Evolutionary conservation across 73 alveolate genomes (phyloP), one percentile per base, ranked within the genome.

Genomic region (Paramecium primaurelia): DNA sequence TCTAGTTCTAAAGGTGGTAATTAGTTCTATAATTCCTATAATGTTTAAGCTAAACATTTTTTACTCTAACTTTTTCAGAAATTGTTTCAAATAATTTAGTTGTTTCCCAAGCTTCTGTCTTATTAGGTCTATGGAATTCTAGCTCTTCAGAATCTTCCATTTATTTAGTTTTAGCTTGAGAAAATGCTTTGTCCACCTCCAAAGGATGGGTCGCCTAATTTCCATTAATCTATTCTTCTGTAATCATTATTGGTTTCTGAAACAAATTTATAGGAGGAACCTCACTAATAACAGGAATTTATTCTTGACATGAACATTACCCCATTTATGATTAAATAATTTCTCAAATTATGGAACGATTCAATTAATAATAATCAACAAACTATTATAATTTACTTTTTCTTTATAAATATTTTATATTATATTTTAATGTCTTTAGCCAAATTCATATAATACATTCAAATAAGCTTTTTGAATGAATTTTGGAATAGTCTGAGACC

Each of bases 1-100:
- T 89, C 94, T 1, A 42, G 20, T 45, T 80, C 73, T 10, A 80
- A 80, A 38, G 71, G 34, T 26, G 64, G 44, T 80, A 80, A 80
- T 18, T 9, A 1, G 20, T 42, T 64, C 42, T 20, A 49, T 18
- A 80, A 42, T 40, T 80, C 91, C 91, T 80, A 26, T 20, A 26
- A 80, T 75, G 36, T 30, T 34, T 12, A 38, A 75, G 9, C 11
- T 54, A 18, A 20, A 16, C 22, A 22, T n/a, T 38, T 22, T 22
- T 3, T 75, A 75, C 88, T 75, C 34, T 34, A 30, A 75, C 88
- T 75, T 38, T 42, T 36, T 36, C 37, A 3, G 38, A 30, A n/a
- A 10, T 42, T 5, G 69, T 38, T 75, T 75, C 68, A 38, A 75
- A 75, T 37, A 42, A 37, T 32, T 75, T 75, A 1, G 38, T 16